These are phyloP conservation scores for Fraxinus ornus DNA, from an alignment of 305 asterid species.

Conservation along the genomic window DNA sequence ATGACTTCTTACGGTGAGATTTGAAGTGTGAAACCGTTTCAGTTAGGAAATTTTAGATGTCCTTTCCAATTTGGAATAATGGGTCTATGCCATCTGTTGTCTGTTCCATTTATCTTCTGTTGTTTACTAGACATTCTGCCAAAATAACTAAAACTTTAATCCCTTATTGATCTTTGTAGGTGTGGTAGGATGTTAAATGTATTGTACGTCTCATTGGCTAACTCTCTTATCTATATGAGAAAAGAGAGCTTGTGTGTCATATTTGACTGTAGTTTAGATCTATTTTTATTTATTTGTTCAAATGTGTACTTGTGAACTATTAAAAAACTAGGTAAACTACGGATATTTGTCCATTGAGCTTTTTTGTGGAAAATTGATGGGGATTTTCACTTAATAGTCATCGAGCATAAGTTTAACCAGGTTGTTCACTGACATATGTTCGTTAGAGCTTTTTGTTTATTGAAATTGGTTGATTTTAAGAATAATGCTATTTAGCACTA, in stretches of 20 bases:
- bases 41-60: neutral
- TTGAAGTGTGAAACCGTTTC: constrained; percentile 11
- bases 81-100: neutral
- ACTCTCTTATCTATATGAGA: neutral
- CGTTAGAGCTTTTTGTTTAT: neutral
- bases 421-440: neutral
- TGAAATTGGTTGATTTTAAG: neutral
- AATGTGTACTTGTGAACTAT: neutral
- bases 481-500: neutral
- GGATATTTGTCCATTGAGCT: neutral
- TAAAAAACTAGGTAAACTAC: neutral
- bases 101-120: neutral
- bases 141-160: neutral
- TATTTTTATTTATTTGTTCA: neutral
- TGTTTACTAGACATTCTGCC: neutral
- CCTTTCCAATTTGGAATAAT: neutral
- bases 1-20: constrained; percentile 44
- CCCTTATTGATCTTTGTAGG: neutral
- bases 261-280: neutral
- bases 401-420: neutral
- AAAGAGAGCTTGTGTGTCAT: neutral
- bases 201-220: neutral
- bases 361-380: neutral
- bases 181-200: neutral
- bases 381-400: neutral